Evolutionary conservation across 768 basidiomycete genomes (phyloP).

Genomic region (Xerocomellus intermedius): DNA sequence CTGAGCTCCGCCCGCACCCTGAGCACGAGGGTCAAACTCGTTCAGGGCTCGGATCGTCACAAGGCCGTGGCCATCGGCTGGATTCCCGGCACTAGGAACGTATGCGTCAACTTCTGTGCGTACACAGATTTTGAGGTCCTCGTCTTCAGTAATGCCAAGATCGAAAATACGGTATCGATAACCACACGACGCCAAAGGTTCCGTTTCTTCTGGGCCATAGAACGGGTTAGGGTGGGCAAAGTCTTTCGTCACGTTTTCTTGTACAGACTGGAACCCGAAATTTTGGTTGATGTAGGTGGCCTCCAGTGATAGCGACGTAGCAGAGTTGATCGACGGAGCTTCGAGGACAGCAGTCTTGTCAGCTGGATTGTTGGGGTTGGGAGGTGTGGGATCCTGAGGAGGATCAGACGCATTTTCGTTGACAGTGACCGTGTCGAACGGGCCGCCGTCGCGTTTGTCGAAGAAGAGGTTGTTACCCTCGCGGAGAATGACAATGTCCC

Average conservation of each 20-base stretch:
- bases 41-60: slow-evolving; percentile 94
- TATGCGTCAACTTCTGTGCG: slow-evolving; percentile 97
- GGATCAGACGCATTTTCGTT: slow-evolving; percentile 98
- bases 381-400: slow-evolving; percentile 76
- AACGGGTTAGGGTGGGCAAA: slow-evolving; percentile 93
- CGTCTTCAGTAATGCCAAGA: slow-evolving; percentile 85
- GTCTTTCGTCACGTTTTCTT: slow-evolving; percentile 68
- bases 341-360: slow-evolving; percentile 66
- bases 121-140: slow-evolving; percentile 87
- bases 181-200: slow-evolving; percentile 92
- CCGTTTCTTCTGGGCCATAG: slow-evolving; percentile 90
- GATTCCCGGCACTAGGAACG: slow-evolving; percentile 56
- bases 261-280: slow-evolving; percentile 94
- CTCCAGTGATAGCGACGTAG: slow-evolving; percentile 90
- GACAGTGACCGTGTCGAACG: slow-evolving; percentile 96
- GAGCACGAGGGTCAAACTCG: slow-evolving; percentile 90
- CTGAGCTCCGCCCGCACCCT: slow-evolving; percentile 92
- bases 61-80: slow-evolving; percentile 69
- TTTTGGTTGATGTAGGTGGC: slow-evolving; percentile 99
- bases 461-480: slow-evolving; percentile 93
- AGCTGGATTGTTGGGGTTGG: slow-evolving; percentile 73
- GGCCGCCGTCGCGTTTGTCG: slow-evolving; percentile 96
- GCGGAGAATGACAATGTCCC: slow-evolving; percentile 95
- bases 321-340: slow-evolving; percentile 84
- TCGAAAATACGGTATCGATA: slow-evolving; percentile 97